Evolutionary conservation across 371 early-diverging fungal species (phyloP).

Genomic region (Choanephora cucurbitarum): DNA sequence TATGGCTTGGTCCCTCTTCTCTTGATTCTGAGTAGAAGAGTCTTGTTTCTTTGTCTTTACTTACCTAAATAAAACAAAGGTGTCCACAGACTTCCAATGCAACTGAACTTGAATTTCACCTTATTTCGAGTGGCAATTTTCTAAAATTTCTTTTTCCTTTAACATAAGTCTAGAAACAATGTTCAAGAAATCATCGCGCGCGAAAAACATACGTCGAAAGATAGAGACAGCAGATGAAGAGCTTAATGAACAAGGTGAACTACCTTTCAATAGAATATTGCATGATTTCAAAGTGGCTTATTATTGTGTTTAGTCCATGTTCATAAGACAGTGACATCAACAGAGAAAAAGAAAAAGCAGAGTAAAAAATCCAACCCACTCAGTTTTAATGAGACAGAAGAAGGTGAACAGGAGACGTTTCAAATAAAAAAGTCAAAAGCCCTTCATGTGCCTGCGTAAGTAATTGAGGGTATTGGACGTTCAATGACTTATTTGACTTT

Average conservation of each 20-base stretch:
- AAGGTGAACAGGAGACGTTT: conserved; percentile 27
- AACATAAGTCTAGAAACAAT: too few relatives aligned
- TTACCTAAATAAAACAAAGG: too few relatives aligned
- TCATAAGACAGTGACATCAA: conserved; percentile 24
- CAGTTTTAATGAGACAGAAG: conserved; percentile 33
- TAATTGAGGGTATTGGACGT: not conserved
- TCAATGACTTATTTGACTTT: conserved; percentile 6
- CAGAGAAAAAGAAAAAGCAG: conserved; percentile 33
- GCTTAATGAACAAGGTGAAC: conserved; percentile 7
- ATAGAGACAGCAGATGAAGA: conserved; percentile 40
- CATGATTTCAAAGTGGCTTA: not conserved
- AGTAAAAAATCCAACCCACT: conserved; percentile 30
- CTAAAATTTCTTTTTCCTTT: too few relatives aligned
- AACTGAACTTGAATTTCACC: too few relatives aligned
- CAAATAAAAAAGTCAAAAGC: conserved; percentile 39
- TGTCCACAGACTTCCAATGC: too few relatives aligned
- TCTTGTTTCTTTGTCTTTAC: too few relatives aligned
- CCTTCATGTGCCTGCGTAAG: conserved; percentile 31
- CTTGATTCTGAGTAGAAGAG: too few relatives aligned
- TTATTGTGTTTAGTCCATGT: conserved; percentile 4
- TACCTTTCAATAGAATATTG: too few relatives aligned
- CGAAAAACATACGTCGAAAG: conserved; percentile 47
- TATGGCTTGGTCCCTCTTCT: too few relatives aligned
- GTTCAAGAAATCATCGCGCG: conserved; percentile 45
- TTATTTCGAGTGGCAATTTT: too few relatives aligned